These are phyloP conservation scores for Ceratocystis alfenasii DNA, from an alignment of 2,329 filamentous ascomycete species.

Conservation along the genomic window DNA sequence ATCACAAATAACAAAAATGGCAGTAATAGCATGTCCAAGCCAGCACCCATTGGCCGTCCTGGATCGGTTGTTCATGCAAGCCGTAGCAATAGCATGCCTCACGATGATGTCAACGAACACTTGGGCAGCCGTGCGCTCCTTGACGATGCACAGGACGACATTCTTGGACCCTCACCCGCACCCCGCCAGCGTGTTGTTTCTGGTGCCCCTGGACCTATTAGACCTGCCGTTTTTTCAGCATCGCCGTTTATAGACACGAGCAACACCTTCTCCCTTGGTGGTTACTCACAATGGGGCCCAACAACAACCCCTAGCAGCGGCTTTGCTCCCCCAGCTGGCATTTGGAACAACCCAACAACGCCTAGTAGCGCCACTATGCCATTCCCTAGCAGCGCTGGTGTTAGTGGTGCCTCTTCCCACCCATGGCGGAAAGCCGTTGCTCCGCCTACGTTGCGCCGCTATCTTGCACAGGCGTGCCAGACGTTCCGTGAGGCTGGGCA, in stretches of 20 bases:
- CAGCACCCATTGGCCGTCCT: conserved; percentile 78
- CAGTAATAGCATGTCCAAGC: conserved; percentile 52
- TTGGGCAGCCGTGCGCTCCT: conserved; percentile 84
- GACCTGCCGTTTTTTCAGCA: conserved; percentile 15
- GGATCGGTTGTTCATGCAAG: conserved; percentile 52
- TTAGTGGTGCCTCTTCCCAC: not conserved
- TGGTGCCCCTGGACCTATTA: conserved; percentile 24
- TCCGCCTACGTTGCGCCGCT: conserved; percentile 51
- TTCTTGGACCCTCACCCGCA: conserved; percentile 5
- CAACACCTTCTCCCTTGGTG: conserved; percentile 30
- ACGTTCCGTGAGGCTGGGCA: conserved; percentile 34
- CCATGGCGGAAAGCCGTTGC: conserved; percentile 8
- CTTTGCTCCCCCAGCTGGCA: conserved; percentile 17
- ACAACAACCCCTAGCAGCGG: conserved; percentile 4
- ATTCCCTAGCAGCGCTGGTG: conserved; percentile 27
- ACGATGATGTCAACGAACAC: conserved; percentile 62
- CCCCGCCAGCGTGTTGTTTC: conserved; percentile 18
- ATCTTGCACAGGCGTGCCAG: conserved; percentile 70
- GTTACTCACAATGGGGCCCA: conserved; percentile 34
- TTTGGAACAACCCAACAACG: conserved; percentile 24
- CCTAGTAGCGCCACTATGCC: conserved; percentile 44
- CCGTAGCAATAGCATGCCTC: conserved; percentile 24
- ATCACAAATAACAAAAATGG: conserved; percentile 27
- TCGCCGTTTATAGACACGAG: conserved; percentile 32
- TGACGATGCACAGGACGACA: conserved; percentile 46